Evolutionary conservation across 495 filamentous ascomycete genomes (phyloP).

Genomic region (Tuber aestivum): DNA sequence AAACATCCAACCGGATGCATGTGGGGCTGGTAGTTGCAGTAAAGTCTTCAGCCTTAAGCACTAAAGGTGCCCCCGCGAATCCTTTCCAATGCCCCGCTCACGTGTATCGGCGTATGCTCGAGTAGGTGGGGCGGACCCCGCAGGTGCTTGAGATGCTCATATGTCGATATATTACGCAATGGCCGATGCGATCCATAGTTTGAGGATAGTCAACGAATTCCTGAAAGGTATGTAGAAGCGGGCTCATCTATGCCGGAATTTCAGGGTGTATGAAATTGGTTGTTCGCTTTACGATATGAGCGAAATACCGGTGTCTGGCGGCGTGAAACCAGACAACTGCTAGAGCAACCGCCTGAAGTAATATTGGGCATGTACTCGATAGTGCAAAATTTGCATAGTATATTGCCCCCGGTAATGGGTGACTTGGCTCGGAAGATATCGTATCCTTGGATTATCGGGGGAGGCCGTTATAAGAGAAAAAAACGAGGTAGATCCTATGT

Average conservation of each 20-base stretch:
- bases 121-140: background rate
- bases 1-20: background rate
- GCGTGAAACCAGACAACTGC: background rate
- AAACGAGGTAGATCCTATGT: background rate
- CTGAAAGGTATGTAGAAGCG: background rate
- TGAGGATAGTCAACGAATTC: background rate
- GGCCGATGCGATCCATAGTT: background rate
- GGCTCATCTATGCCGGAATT: background rate
- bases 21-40: background rate
- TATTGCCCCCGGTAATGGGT: background rate
- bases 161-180: background rate
- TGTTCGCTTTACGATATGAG: background rate
- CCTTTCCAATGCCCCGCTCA: background rate
- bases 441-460: background rate
- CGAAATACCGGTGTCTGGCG: background rate
- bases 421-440: background rate
- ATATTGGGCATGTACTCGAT: background rate
- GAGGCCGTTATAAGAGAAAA: background rate
- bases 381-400: background rate
- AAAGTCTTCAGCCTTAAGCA: background rate
- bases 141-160: background rate
- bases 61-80: background rate
- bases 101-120: background rate
- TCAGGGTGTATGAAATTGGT: background rate
- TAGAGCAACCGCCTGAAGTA: background rate